Percentiles rank a stretch among this genome's conserved stretches.
phyloP scores from a whole-genome alignment of 2,329 filamentous ascomycete genomes.

The Escovopsis sp. region DNA sequence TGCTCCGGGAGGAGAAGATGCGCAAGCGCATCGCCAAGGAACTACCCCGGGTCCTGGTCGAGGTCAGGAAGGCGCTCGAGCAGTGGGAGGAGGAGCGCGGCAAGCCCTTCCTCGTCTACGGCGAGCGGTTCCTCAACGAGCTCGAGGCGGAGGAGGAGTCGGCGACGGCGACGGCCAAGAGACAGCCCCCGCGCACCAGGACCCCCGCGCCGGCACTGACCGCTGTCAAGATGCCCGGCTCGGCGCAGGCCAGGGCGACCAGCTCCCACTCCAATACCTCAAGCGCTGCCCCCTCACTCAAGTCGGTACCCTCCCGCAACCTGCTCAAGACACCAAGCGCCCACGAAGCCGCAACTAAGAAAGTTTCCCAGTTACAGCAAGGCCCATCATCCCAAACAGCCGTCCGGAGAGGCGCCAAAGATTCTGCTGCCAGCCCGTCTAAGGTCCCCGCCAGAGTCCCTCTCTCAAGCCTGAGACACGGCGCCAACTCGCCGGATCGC shows the following conservation, averaged over 20 bases:
- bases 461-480: slow-evolving; percentile 52
- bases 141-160: slow-evolving; percentile 46
- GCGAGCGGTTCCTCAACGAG: slow-evolving; percentile 77
- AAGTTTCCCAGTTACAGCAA: slow-evolving; percentile 10
- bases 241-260: slow-evolving; percentile 13
- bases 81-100: slow-evolving; percentile 90
- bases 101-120: slow-evolving; percentile 82
- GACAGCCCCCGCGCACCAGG: slow-evolving; percentile 39
- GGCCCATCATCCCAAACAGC: slow-evolving; percentile 1
- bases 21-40: slow-evolving; percentile 94
- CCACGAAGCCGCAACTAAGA: slow-evolving; percentile 16
- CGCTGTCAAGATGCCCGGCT: slow-evolving; percentile 24
- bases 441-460: slow-evolving; percentile 58
- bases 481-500: slow-evolving; percentile 72
- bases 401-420: slow-evolving; percentile 12
- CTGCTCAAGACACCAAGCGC: slow-evolving; percentile 42
- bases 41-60: slow-evolving; percentile 74
- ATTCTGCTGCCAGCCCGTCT: slow-evolving; percentile 21
- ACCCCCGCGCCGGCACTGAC: slow-evolving; percentile 53
- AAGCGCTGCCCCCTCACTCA: slow-evolving; percentile 9
- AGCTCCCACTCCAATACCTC: slow-evolving; percentile 3
- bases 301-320: slow-evolving; percentile 22
- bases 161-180: slow-evolving; percentile 25
- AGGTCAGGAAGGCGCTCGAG: slow-evolving; percentile 71
- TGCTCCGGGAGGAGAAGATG: slow-evolving; percentile 96